Evolutionary conservation across 1,284 basidiomycete species (phyloP), one percentile per base, ranked within the genome.

Genomic region (Taiwanofungus camphoratus): DNA sequence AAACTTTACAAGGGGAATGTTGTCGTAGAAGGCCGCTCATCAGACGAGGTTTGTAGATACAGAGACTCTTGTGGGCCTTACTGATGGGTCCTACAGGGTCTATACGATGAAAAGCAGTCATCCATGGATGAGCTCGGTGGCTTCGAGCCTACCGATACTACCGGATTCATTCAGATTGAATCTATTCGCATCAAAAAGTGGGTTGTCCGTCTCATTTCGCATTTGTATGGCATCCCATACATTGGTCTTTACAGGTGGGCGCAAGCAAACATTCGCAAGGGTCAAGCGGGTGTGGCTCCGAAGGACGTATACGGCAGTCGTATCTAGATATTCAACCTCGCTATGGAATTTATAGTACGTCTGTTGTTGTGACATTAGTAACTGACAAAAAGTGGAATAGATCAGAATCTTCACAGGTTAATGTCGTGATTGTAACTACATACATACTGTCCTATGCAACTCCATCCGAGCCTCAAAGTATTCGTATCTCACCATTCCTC

Each of bases 71-170:
- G n/a, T 11, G n/a, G 36, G 18, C 3, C 22, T 36, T 5, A 22
- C 34, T 42, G 23, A 44, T 18, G 20, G 4, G 42, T 16, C 24
- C 19, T 44, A 27, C 60, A 90, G 86, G 87, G 89, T 59, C 74
- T 97, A 23, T 99, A 99, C 66, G 95, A 99, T 61, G 93, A 92
- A 61, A 87, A 87, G 47, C 81, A 97, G 68, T 92, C 92, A n/a
- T 96, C 92, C 47, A 99, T 99, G 95, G 95, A 99, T 67, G 94
- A 97, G 71, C 82, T 97, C 48, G 94, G 94, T 53, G 95, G 95
- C 36, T 98, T 98, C 68, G 90, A 94, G 68, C 90, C 92, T 16
- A 89, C 88, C 41, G 87, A 94, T 61, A 90, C 92, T 41, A 79
- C 85, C 44, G 92, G 92, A 8, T 96, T 97, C 75, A 95, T 96